Evolutionary conservation across 495 filamentous ascomycete genomes (phyloP), one percentile per base, ranked within the genome.

Genomic region (Aspergillus asperescens): DNA sequence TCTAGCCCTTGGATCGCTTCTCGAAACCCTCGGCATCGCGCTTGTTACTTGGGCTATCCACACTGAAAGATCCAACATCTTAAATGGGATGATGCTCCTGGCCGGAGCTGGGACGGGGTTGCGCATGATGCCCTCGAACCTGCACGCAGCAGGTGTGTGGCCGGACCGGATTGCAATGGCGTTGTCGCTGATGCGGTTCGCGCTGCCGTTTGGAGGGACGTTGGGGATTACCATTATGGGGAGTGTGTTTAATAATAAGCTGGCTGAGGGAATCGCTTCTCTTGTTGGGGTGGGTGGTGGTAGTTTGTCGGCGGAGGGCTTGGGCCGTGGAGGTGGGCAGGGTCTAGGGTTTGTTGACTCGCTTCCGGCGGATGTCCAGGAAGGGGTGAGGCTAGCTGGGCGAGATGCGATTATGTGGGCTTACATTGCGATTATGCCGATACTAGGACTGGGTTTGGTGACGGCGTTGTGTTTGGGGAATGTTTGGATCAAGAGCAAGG

Each of bases 81-180:
- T 83, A 13, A 81, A 76, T 56, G 81, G 76, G 35, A 82, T 83
- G 76, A 76, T 86, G 67, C 80, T 74, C 0, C 57, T 86, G 1
- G 71, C 78, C 0, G 81, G 82, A 9, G 70, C 63, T 1, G 81
- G 82, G 0, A 79, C 78, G 0, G 82, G 80, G 1, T 57, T 69
- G 7, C 68, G 72, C 8, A 60, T 74, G 48, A 77, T 81, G 69
- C 76, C 74, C 0, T 58, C 56, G 1, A 70, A 68, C 1, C 66
- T 84, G 0, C 82, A 86, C 52, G 76, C 65, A 0, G 63, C 76
- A 0, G 82, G 75, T 0, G 75, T 77, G 59, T 81, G 79, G 58
- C 80, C 76, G 0, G 62, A 65, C 5, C 60, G 67, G 20, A 78
- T 81, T 4, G 70, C 80, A 0, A 60, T 72, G 3, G 74, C 81